These are phyloP conservation scores for Sphagnurus paluster DNA, from an alignment of 1,284 basidiomycete species.

Conservation along the genomic window DNA sequence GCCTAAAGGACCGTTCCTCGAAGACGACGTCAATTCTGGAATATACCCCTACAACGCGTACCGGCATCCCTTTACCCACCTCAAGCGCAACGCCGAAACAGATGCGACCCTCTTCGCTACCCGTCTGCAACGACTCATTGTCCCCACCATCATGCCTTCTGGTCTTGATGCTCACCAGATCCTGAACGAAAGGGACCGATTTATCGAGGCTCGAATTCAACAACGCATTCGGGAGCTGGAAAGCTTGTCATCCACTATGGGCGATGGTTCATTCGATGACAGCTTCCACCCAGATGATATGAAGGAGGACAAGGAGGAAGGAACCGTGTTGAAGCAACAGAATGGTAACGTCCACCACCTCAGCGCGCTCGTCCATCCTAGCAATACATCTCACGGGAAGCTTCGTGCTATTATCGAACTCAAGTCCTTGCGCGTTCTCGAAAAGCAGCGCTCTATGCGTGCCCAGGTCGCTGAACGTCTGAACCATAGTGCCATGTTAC, in stretches of 20 bases:
- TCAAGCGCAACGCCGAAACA: constrained; percentile 61
- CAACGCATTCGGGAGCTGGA: constrained; percentile 93
- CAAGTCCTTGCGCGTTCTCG: constrained; percentile 87
- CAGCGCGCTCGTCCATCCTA: constrained; percentile 46
- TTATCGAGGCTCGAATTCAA: constrained; percentile 86
- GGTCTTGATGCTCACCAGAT: constrained; percentile 93
- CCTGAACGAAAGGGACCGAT: constrained; percentile 89
- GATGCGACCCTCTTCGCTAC: constrained; percentile 64
- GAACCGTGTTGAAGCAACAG: constrained; percentile 21
- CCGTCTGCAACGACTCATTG: constrained; percentile 77
- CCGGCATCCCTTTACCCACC: constrained; percentile 79
- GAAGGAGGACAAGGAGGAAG: constrained; percentile 45
- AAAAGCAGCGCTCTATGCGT: constrained; percentile 87
- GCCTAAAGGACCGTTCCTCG: constrained; percentile 71
- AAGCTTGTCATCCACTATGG: constrained; percentile 78
- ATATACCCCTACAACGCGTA: constrained; percentile 98
- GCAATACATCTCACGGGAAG: constrained; percentile 71
- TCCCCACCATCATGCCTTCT: constrained; percentile 90
- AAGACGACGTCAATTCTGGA: constrained; percentile 78
- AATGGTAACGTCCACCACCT: constrained; percentile 25
- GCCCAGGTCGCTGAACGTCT: constrained; percentile 88
- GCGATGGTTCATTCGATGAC: constrained; percentile 69
- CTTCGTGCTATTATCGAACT: constrained; percentile 93
- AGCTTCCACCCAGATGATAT: constrained; percentile 44
- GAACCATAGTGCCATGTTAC: constrained; percentile 87